phyloP scores from a whole-genome alignment of 2,329 filamentous ascomycete species.

The Cordyceps sp. region DNA sequence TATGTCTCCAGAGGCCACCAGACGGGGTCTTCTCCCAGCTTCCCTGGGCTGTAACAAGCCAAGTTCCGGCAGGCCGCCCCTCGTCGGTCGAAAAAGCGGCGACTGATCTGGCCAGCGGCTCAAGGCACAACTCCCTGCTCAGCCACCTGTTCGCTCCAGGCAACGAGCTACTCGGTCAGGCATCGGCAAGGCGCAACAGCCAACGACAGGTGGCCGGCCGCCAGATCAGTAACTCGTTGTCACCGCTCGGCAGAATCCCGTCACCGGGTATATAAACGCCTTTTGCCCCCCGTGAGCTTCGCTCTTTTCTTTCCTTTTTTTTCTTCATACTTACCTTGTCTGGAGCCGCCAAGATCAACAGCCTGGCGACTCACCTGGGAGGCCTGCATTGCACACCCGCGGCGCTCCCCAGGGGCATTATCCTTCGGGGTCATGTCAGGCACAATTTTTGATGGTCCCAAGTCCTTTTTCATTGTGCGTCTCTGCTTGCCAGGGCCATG shows the following conservation, averaged over 20 bases:
- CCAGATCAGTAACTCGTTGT: slow-evolving; percentile 1
- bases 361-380: slow-evolving; percentile 18
- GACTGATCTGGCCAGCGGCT: too few relatives aligned
- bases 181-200: neutral
- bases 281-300: neutral
- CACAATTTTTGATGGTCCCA: slow-evolving; percentile 31
- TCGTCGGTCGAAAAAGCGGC: too few relatives aligned
- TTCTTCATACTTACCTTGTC: slow-evolving; percentile 37
- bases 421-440: slow-evolving; percentile 32
- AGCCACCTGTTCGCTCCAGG: neutral
- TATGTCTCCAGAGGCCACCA: too few relatives aligned
- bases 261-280: slow-evolving; percentile 2
- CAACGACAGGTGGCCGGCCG: neutral
- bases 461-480: slow-evolving; percentile 25
- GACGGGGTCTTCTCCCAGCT: too few relatives aligned
- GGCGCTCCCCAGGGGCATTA: slow-evolving; percentile 26
- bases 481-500: slow-evolving; percentile 19
- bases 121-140: neutral
- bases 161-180: neutral
- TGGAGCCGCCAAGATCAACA: slow-evolving; percentile 24
- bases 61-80: too few relatives aligned
- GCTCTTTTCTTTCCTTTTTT: slow-evolving; percentile 10
- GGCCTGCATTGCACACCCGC: slow-evolving; percentile 37
- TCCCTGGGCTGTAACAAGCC: too few relatives aligned
- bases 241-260: slow-evolving; percentile 5